Percentiles rank a stretch among this genome's conserved stretches.
Conservation (phyloP, 345 rosid species). For the Corymbia maculata region DNA sequence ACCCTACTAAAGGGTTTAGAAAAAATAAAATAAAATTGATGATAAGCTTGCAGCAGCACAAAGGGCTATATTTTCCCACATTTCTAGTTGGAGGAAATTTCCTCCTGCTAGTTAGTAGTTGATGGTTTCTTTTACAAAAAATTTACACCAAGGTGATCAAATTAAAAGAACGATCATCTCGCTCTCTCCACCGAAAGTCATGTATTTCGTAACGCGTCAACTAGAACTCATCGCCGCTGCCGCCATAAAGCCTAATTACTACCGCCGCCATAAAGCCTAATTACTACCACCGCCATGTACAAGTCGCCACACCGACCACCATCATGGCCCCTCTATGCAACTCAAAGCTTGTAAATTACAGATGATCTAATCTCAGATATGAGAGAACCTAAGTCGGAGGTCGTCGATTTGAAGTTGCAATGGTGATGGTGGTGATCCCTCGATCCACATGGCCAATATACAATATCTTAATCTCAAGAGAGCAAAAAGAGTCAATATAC, state of each 20-base stretch:
- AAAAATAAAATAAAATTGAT: background rate
- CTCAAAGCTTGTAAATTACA: background rate
- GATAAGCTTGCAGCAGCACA: background rate
- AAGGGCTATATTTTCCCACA: background rate
- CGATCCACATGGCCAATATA: background rate
- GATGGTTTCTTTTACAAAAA: background rate
- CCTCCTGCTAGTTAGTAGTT: background rate
- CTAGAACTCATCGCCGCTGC: background rate
- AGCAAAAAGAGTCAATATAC: background rate
- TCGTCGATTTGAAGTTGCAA: rapidly evolving
- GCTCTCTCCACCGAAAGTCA: background rate
- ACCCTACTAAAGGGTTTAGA: background rate
- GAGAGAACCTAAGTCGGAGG: background rate
- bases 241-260: background rate
- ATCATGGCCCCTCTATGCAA: background rate
- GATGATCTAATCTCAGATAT: background rate
- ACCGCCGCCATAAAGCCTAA: background rate
- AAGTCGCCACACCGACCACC: background rate
- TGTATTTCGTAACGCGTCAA: background rate
- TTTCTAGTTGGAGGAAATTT: background rate
- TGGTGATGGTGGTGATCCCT: background rate
- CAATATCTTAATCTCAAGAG: background rate
- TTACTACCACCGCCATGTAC: background rate
- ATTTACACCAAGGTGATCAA: background rate
- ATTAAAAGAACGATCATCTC: background rate